These are phyloP conservation scores for Aspergillus tamarii DNA, from an alignment of 2,329 filamentous ascomycete species.

Conservation along the genomic window DNA sequence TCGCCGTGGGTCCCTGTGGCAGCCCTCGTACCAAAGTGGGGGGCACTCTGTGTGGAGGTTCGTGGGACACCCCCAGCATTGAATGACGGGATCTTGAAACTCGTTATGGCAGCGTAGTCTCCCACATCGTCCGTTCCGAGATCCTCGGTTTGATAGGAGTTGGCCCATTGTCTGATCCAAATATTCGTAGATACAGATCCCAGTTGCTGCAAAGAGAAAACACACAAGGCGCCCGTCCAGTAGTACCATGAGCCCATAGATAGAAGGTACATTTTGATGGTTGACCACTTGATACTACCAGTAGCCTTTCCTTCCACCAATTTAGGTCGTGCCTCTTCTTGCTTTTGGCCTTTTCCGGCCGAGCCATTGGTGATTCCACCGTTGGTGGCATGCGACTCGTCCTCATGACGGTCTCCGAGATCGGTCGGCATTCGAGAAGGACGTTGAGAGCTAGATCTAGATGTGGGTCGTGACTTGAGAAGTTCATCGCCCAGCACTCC, in stretches of 20 bases:
- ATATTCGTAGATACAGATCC: slow-evolving; percentile 85
- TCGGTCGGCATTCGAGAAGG: slow-evolving; percentile 80
- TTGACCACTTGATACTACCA: slow-evolving; percentile 84
- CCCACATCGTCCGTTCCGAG: slow-evolving; percentile 34
- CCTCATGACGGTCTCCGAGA: slow-evolving; percentile 65
- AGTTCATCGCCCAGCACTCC: slow-evolving; percentile 88
- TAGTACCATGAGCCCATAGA: slow-evolving; percentile 98
- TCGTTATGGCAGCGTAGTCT: slow-evolving; percentile 46
- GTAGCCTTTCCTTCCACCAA: slow-evolving; percentile 76
- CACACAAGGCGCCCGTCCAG: slow-evolving; percentile 74
- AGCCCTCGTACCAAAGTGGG: slow-evolving; percentile 31
- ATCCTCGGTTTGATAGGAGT: slow-evolving; percentile 70
- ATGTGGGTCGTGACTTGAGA: slow-evolving; percentile 72
- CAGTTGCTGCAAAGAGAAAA: slow-evolving; percentile 82
- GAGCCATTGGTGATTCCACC: slow-evolving; percentile 42
- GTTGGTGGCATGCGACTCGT: slow-evolving; percentile 54
- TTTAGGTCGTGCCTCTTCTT: slow-evolving; percentile 52
- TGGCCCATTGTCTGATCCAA: slow-evolving; percentile 95
- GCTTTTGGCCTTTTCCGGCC: slow-evolving; percentile 45
- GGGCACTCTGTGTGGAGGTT: slow-evolving; percentile 33
- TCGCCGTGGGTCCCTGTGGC: slow-evolving; percentile 40
- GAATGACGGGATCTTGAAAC: slow-evolving; percentile 42
- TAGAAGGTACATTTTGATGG: slow-evolving; percentile 80
- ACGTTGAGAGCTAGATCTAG: slow-evolving; percentile 69
- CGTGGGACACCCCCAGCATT: slow-evolving; percentile 41